These are phyloP conservation scores for Beta vulgaris DNA, from an alignment of 148 eudicot genomes.

Conservation along the genomic window DNA sequence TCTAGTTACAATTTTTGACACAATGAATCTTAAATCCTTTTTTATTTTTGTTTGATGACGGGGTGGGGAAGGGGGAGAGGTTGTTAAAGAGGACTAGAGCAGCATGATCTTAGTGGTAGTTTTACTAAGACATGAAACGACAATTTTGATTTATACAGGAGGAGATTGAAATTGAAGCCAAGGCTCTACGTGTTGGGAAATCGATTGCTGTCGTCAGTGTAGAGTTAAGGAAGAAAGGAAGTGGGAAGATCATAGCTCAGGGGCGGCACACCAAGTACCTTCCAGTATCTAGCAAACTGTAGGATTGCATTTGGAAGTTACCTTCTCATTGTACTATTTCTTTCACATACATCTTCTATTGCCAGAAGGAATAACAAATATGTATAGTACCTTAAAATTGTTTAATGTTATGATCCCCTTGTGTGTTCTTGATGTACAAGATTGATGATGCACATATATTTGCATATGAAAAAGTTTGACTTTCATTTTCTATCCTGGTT, in stretches of 20 bases:
- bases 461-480: background rate
- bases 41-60: no score
- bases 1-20: background rate
- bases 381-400: background rate
- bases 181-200: conserved; percentile 75
- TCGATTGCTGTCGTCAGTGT: conserved; percentile 78
- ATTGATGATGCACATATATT: conserved; percentile 4
- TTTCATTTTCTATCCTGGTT: background rate
- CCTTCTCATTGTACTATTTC: conserved; percentile 2
- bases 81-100: no score
- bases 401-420: background rate
- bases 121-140: background rate
- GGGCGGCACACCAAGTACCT: conserved; percentile 96
- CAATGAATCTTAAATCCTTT: no score
- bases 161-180: conserved; percentile 84
- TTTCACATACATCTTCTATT: conserved; percentile 1
- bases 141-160: conserved; percentile 47
- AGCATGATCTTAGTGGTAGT: background rate
- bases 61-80: no score
- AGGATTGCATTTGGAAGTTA: conserved; percentile 11
- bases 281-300: conserved; percentile 60
- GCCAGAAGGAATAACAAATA: background rate
- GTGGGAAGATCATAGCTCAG: conserved; percentile 76
- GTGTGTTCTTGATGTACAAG: conserved; percentile 2
- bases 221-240: conserved; percentile 70